Evolutionary conservation across 768 basidiomycete genomes (phyloP), one percentile per base, ranked within the genome.

Genomic region (Sistotremastrum niveocremeum): DNA sequence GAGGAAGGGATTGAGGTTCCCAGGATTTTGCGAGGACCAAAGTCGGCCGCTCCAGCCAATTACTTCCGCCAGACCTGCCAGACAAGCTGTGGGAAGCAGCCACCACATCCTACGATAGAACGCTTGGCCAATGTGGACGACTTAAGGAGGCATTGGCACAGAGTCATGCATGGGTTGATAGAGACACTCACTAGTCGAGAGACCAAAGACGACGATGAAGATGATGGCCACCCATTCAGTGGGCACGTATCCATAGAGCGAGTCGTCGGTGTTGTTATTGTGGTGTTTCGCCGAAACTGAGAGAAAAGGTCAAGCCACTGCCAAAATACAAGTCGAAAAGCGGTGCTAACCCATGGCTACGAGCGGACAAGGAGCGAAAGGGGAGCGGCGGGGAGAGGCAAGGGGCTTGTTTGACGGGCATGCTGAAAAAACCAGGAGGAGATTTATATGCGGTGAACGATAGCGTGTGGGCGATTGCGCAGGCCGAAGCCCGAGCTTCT

Each of bases 1-100:
- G 46, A 69, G 54, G 54, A 62, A 76, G 0, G 70, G 62, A 29
- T 54, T 50, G 3, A 52, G 20, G 33, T 46, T 37, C 12, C 43
- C 12, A 5, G 52, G 44, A 20, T 53, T 54, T 30, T 49, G 41
- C 39, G 62, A 68, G 5, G 71, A 74, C 76, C 73, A 79, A 3
- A 76, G 54, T 12, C 77, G 59, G 2, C 63, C 79, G 5, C 57
- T 52, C 79, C 79, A 81, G 0, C 77, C 79, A 2, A 72, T 47
- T 7, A 71, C 53, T 54, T 81, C 80, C 7, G 70, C 55, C 1
- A 70, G 10, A 6, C 74, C 74, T 38, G 69, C 67, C 0, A 75
- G 52, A 10, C 65, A 59, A 4, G 64, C 65, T 0, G 78, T 79
- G 0, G 69, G 68, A 39, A 75, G 31, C 7, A 78, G 51, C 68